Evolutionary conservation across 1,284 basidiomycete species (phyloP).

Genomic region (Mycena sp.): DNA sequence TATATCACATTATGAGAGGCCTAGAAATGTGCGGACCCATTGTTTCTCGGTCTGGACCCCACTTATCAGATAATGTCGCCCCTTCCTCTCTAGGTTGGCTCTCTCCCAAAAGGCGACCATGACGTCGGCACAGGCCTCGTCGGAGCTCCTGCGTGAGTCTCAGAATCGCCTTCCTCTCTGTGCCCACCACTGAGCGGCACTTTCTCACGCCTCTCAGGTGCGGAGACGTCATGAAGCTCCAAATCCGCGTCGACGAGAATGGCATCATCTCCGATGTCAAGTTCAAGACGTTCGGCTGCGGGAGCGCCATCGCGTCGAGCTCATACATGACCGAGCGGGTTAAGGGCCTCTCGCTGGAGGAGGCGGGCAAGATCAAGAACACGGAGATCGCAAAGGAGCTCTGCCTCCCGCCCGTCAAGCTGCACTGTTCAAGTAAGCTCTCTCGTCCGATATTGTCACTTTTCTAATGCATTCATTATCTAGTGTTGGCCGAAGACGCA

Average conservation of each 20-base stretch:
- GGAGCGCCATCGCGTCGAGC: conserved; percentile 96
- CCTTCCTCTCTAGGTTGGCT: conserved; percentile 79
- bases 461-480: conserved; percentile 4
- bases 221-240: conserved; percentile 98
- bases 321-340: conserved; percentile 99
- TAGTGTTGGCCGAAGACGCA: conserved; percentile 97
- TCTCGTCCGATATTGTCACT: conserved; percentile 8
- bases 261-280: conserved; percentile 98
- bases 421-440: conserved; percentile 84
- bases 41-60: conserved; percentile 40
- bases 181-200: too few species aligned
- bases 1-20: conserved; percentile 95
- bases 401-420: conserved; percentile 95
- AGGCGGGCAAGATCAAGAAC: conserved; percentile 97
- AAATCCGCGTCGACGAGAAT: conserved; percentile 96
- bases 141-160: conserved; percentile 84
- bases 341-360: conserved; percentile 93
- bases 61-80: conserved; percentile 68
- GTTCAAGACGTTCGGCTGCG: conserved; percentile 98
- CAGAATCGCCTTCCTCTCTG: too few species aligned
- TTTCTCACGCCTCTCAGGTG: too few species aligned
- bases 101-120: conserved; percentile 89
- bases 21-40: conserved; percentile 81
- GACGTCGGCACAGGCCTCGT: conserved; percentile 98
- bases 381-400: conserved; percentile 99